Percentiles rank a stretch among this genome's conserved stretches.
Conservation (phyloP, 2,329 filamentous ascomycete species). For the Calycina marina region DNA sequence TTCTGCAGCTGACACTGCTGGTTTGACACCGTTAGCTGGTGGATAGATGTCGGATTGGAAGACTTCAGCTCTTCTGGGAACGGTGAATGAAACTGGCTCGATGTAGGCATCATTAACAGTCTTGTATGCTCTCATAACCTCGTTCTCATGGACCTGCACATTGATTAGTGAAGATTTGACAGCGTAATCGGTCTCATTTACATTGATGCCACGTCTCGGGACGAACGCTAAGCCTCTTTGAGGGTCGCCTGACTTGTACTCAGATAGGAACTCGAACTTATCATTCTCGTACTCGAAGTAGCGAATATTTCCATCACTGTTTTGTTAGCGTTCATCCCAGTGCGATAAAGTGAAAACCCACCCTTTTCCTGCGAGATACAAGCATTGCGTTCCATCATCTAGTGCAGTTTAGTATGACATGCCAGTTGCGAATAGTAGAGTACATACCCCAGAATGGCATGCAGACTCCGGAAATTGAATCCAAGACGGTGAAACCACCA, state of each 20-base stretch:
- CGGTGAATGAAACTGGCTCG: conserved; percentile 94
- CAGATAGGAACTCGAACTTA: conserved; percentile 93
- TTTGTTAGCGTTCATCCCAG: conserved; percentile 5
- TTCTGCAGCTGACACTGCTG: conserved; percentile 65
- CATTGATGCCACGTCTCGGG: conserved; percentile 87
- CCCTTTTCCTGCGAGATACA: conserved; percentile 97
- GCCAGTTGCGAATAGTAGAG: conserved; percentile 10
- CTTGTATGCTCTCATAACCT: conserved; percentile 92
- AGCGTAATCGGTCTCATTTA: conserved; percentile 26
- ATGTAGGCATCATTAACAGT: conserved; percentile 90
- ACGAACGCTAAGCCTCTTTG: conserved; percentile 91
- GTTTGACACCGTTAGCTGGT: conserved; percentile 64
- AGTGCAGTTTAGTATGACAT: conserved; percentile 8
- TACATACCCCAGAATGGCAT: conserved; percentile 91
- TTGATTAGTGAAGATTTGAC: conserved; percentile 9
- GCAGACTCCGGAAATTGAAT: conserved; percentile 93
- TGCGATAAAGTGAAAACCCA: conserved; percentile 30
- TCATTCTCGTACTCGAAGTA: conserved; percentile 98
- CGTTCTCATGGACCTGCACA: conserved; percentile 76
- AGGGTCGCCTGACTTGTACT: conserved; percentile 93
- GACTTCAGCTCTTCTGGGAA: conserved; percentile 80
- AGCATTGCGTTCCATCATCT: conserved; percentile 84
- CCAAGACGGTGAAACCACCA: conserved; percentile 77
- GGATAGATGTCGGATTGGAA: conserved; percentile 98
- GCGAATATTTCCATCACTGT: conserved; percentile 90